Conservation (phyloP, 2,329 filamentous ascomycete genomes). For the Curvularia sp. region DNA sequence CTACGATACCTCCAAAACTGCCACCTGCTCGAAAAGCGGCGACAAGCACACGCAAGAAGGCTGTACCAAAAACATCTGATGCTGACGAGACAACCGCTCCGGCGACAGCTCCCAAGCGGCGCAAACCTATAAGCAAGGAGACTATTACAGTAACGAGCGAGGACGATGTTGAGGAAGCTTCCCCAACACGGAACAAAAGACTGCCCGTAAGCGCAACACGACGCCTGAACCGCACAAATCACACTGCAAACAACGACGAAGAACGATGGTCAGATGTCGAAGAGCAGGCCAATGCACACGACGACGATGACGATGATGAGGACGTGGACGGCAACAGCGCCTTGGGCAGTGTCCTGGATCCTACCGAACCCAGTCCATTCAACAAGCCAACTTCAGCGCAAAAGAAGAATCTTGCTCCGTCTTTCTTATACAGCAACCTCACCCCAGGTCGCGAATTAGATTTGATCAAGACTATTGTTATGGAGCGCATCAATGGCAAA, state of each 20-base stretch:
- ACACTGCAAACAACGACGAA: conserved; percentile 35
- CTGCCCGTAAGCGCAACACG: conserved; percentile 32
- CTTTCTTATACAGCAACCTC: conserved; percentile 28
- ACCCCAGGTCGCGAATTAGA: conserved; percentile 36
- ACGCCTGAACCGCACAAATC: conserved; percentile 37
- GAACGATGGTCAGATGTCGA: conserved; percentile 24
- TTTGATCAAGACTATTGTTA: conserved; percentile 46
- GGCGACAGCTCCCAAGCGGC: conserved; percentile 29
- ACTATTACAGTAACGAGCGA: conserved; percentile 28
- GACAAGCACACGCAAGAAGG: conserved; percentile 17
- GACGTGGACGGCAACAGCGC: conserved; percentile 45
- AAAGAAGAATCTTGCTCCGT: conserved; percentile 26
- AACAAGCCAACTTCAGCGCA: conserved; percentile 41
- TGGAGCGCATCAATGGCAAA: conserved; percentile 54
- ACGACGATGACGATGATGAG: conserved; percentile 34
- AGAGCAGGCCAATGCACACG: conserved; percentile 17
- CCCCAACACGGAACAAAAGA: conserved; percentile 24
- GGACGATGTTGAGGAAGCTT: conserved; percentile 29
- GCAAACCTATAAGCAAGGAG: conserved; percentile 15
- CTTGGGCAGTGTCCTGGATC: conserved; percentile 42
- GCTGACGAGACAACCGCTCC: conserved; percentile 21
- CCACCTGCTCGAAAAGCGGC: conserved; percentile 18
- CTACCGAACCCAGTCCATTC: conserved; percentile 48
- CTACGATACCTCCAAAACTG: conserved; percentile 14
- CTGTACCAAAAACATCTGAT: background rate